Percentiles rank a stretch among this genome's conserved stretches.
These are phyloP conservation scores for Aspergillus awamori DNA, from an alignment of 2,329 filamentous ascomycete genomes.

Conservation along the genomic window DNA sequence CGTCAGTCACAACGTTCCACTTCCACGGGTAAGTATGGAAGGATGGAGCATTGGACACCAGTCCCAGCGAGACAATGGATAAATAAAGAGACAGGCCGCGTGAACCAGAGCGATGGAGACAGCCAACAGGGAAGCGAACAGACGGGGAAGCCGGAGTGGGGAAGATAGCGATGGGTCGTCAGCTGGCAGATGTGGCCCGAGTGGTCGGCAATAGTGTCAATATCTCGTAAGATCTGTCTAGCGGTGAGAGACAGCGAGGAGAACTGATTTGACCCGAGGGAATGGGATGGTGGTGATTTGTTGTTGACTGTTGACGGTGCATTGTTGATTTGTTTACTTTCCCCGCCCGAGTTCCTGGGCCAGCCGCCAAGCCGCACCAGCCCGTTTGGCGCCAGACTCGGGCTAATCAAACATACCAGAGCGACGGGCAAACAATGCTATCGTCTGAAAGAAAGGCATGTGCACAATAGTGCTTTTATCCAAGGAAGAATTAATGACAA, in stretches of 20 bases:
- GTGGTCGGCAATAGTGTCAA: background rate
- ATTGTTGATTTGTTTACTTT: constrained; percentile 2
- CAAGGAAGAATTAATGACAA: too few relatives aligned
- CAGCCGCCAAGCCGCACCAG: constrained; percentile 9
- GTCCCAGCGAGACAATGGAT: background rate
- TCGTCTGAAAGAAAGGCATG: too few relatives aligned
- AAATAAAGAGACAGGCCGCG: background rate
- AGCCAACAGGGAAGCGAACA: background rate
- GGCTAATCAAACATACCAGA: too few relatives aligned
- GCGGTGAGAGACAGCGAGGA: background rate
- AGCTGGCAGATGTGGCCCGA: background rate
- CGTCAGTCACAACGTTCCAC: background rate
- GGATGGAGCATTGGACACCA: background rate
- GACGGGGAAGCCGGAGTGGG: background rate
- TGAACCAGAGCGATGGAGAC: background rate
- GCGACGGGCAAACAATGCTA: background rate
- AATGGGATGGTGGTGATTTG: background rate
- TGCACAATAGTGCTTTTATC: too few relatives aligned
- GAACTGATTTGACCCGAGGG: background rate
- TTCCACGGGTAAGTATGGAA: background rate
- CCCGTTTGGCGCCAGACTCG: background rate
- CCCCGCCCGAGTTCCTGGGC: constrained; percentile 4
- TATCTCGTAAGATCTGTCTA: background rate
- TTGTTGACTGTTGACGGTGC: constrained; percentile 11
- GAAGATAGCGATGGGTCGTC: background rate